phyloP scores from a whole-genome alignment of 495 filamentous ascomycete species.

The Cryomyces antarcticus region DNA sequence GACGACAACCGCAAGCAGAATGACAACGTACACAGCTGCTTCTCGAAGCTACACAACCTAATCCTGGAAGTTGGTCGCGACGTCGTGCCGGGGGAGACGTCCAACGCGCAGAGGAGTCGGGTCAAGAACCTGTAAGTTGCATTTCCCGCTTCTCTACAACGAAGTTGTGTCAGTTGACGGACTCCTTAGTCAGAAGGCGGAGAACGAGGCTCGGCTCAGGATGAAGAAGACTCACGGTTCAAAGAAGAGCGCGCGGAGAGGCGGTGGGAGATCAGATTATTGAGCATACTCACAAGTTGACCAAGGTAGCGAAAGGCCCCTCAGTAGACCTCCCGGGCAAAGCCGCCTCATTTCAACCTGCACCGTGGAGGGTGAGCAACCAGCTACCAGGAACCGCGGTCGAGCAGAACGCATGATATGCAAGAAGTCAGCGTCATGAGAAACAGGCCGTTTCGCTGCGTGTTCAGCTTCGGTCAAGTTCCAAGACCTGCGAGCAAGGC shows the following conservation, averaged over 20 bases:
- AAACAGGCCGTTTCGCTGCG: no score
- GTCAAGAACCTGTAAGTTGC: slow-evolving; percentile 44
- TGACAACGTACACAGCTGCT: slow-evolving; percentile 45
- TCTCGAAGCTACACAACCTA: slow-evolving; percentile 36
- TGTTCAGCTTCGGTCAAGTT: no score
- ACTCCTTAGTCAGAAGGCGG: slow-evolving; percentile 40
- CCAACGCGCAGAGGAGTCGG: slow-evolving; percentile 32
- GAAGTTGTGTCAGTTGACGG: not conserved
- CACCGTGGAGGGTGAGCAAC: no score
- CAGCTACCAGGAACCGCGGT: no score
- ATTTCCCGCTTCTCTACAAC: not conserved
- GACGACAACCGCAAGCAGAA: slow-evolving; percentile 44
- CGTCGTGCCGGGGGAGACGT: slow-evolving; percentile 44
- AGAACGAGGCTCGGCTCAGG: slow-evolving; percentile 48
- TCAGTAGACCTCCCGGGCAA: no score
- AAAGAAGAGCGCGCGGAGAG: slow-evolving; percentile 57
- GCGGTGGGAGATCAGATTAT: slow-evolving; percentile 3
- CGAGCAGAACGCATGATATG: no score
- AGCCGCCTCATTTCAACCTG: no score
- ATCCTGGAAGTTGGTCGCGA: slow-evolving; percentile 31
- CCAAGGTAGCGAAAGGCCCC: no score
- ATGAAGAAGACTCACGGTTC: slow-evolving; percentile 56
- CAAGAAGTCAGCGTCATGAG: no score
- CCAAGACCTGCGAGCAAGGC: no score
- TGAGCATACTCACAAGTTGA: no score